Percentiles rank a stretch among this genome's conserved stretches.
Conservation (phyloP, 202 grass and related monocot species). For the Digitaria exilis region DNA sequence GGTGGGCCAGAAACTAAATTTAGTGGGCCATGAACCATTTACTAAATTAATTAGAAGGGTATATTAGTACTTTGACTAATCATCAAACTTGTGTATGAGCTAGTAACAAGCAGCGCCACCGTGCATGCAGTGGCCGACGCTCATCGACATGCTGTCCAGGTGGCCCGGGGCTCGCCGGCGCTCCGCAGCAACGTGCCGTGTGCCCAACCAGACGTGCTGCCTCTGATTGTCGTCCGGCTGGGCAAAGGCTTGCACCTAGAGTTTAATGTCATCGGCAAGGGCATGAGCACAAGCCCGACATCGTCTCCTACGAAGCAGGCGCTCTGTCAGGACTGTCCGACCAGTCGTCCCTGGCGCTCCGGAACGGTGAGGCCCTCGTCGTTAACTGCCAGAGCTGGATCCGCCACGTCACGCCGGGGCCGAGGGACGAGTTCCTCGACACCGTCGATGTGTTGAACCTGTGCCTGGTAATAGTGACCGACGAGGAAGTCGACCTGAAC, state of each 20-base stretch:
- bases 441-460: conserved; percentile 40
- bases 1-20: too few species aligned
- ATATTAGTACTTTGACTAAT: too few species aligned
- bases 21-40: too few species aligned
- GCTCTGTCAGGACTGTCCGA: conserved; percentile 40
- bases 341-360: conserved; percentile 37
- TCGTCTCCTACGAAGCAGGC: not conserved
- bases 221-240: conserved; percentile 34
- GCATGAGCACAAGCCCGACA: not conserved
- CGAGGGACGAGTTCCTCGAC: conserved; percentile 46
- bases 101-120: too few species aligned
- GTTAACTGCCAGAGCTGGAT: too few species aligned
- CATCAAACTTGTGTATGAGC: too few species aligned
- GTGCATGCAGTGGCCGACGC: conserved; percentile 88
- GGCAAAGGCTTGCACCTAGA: conserved; percentile 56
- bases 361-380: conserved; percentile 55
- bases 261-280: conserved; percentile 47
- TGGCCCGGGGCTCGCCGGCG: conserved; percentile 45
- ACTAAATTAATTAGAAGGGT: too few species aligned
- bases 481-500: conserved; percentile 76
- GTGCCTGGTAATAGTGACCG: conserved; percentile 57
- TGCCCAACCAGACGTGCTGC: conserved; percentile 46
- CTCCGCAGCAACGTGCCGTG: conserved; percentile 65
- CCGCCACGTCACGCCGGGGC: conserved; percentile 40
- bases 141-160: conserved; percentile 66